A percentile compares a stretch with the other conserved stretches of the same genome.
phyloP scores from a whole-genome alignment of 179 eudicot genomes.

The Patellifolia procumbens region DNA sequence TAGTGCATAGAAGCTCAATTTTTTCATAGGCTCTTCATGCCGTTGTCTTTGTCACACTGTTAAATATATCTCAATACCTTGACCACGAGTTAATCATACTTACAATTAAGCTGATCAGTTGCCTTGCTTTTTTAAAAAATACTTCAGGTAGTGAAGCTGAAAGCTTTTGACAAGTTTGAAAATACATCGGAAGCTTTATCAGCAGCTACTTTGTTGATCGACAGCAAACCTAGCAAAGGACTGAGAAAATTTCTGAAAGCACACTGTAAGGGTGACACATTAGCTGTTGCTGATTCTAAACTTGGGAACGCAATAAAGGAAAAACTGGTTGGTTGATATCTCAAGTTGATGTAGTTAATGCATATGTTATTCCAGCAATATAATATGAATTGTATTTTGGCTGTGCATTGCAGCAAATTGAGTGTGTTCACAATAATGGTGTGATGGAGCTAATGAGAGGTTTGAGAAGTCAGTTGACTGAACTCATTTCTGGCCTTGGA shows the following conservation, averaged over 20 bases:
- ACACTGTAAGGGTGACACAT: slow-evolving; percentile 78
- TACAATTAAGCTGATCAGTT: not conserved
- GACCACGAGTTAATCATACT: not conserved
- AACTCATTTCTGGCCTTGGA: slow-evolving; percentile 79
- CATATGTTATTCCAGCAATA: not conserved
- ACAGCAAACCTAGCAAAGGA: slow-evolving; percentile 88
- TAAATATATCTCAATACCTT: not conserved
- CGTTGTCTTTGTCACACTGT: no score
- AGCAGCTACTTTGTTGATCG: slow-evolving; percentile 67
- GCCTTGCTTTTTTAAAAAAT: slow-evolving; percentile 10
- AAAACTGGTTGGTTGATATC: slow-evolving; percentile 59
- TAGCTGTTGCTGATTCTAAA: slow-evolving; percentile 91
- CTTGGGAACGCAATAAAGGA: slow-evolving; percentile 93
- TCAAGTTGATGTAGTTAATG: not conserved
- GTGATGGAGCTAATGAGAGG: slow-evolving; percentile 95
- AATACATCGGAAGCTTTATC: slow-evolving; percentile 86
- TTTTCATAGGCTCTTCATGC: not conserved
- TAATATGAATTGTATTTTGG: slow-evolving; percentile 6
- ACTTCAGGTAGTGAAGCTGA: slow-evolving; percentile 69
- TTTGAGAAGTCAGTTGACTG: slow-evolving; percentile 80
- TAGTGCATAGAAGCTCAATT: not conserved
- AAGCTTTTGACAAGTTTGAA: slow-evolving; percentile 93
- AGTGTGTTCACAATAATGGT: slow-evolving; percentile 75
- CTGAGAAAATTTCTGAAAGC: slow-evolving; percentile 77
- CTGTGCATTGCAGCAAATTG: slow-evolving; percentile 62